Evolutionary conservation across 371 early-diverging fungal genomes (phyloP), one percentile per base, ranked within the genome.

Genomic region (Coemansia sp.): DNA sequence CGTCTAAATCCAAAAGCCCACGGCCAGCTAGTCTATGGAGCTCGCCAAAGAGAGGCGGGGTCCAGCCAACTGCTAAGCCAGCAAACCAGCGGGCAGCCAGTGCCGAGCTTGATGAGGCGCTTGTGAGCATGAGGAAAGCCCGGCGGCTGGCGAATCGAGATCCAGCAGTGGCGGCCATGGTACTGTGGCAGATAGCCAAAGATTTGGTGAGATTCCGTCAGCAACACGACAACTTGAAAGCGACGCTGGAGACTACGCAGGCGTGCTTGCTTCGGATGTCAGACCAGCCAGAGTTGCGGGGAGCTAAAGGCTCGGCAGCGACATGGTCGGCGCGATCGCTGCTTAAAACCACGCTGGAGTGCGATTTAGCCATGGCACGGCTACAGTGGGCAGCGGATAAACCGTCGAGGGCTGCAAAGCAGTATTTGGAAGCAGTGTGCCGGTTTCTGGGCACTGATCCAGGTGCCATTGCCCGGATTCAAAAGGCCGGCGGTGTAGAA

Each of bases 111-210:
- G 47, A 59, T 6, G 60, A 35, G 13, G 62, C 69, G 9, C n/a
- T 73, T 35, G 26, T 13, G 20, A 61, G 58, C 30, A 49, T 73
- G 55, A 54, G 39, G 38, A 65, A 65, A 58, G 74, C 74, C 1
- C 60, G 43, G 38, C 41, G 39, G 10, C 36, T 73, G 6, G 57
- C 55, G 45, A 14, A 41, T 6, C 55, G 57, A 35, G 65, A 73
- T n/a, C 69, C 74, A 1, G 69, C 74, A 1, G 57, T 73, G 13
- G 74, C 74, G 0, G 74, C 74, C 4, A 68, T 65, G 1, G 74
- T 73, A 8, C 32, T 73, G 20, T 73, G 74, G 74, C 62, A 68
- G 26, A 65, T 73, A 20, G 64, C 74, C 43, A 56, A 52, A n/a
- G 74, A 73, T n/a, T 50, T 73, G 26, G 64, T 65, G 7, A 54